Percentiles rank a stretch among this genome's conserved stretches.
These are phyloP conservation scores for Cytospora piceae DNA, from an alignment of 2,329 filamentous ascomycete genomes.

Conservation along the genomic window DNA sequence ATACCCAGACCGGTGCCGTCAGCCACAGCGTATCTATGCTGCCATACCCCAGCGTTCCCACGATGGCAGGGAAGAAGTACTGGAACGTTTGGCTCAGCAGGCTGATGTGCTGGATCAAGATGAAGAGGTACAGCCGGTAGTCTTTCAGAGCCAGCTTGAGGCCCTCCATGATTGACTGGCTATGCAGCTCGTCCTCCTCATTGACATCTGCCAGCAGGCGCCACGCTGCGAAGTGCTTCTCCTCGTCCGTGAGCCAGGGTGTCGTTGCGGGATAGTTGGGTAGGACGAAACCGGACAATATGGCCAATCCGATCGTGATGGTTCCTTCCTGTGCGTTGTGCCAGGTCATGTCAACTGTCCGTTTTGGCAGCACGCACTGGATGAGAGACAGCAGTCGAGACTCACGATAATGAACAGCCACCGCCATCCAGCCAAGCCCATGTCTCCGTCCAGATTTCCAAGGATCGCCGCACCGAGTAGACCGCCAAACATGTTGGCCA, in stretches of 20 bases:
- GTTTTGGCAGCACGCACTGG: neutral
- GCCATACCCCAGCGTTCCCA: slow-evolving; percentile 62
- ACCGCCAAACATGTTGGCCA: slow-evolving; percentile 57
- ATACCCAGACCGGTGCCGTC: slow-evolving; percentile 61
- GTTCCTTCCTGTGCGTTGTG: slow-evolving; percentile 6
- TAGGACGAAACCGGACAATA: slow-evolving; percentile 28
- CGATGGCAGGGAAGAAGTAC: slow-evolving; percentile 68
- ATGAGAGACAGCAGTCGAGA: neutral
- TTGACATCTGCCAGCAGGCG: slow-evolving; percentile 32
- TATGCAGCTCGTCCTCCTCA: slow-evolving; percentile 33
- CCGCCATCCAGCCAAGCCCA: slow-evolving; percentile 39
- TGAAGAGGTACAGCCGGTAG: slow-evolving; percentile 55
- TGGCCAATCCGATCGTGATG: slow-evolving; percentile 28
- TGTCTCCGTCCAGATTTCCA: slow-evolving; percentile 42
- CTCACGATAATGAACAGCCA: slow-evolving; percentile 39
- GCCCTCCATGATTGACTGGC: slow-evolving; percentile 31
- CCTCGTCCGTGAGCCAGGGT: slow-evolving; percentile 31
- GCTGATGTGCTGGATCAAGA: slow-evolving; percentile 57
- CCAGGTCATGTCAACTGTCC: neutral
- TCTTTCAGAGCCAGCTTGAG: slow-evolving; percentile 37
- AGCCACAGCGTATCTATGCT: slow-evolving; percentile 58
- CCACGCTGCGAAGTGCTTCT: slow-evolving; percentile 31
- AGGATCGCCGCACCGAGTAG: slow-evolving; percentile 55
- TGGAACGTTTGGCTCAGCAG: slow-evolving; percentile 61
- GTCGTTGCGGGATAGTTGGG: slow-evolving; percentile 32